phyloP scores from a whole-genome alignment of 1,139 yeast species.

The Chernovozyma aurita region DNA sequence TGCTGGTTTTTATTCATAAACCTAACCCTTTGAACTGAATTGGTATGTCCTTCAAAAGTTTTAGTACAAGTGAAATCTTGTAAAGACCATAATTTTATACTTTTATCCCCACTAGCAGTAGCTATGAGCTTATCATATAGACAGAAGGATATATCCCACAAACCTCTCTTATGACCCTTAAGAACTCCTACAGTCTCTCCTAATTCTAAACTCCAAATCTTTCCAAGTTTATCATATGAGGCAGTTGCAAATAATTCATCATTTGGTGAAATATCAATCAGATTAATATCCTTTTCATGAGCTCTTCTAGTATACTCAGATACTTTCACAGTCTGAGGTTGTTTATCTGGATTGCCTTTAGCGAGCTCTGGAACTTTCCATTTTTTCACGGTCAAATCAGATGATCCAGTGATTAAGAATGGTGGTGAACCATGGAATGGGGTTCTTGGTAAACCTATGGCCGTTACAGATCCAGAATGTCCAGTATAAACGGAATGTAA shows the following conservation, averaged over 20 bases:
- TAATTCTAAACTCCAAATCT: slow-evolving; percentile 75
- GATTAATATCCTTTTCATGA: slow-evolving; percentile 92
- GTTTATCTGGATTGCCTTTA: too few species aligned
- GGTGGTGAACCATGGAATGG: slow-evolving; percentile 53
- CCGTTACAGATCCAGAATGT: slow-evolving; percentile 83
- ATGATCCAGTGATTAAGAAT: slow-evolving; percentile 79
- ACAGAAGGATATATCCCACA: slow-evolving; percentile 87
- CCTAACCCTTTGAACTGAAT: slow-evolving; percentile 79
- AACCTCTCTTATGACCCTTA: slow-evolving; percentile 88
- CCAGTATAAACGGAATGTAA: slow-evolving; percentile 68
- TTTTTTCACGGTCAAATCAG: slow-evolving; percentile 84
- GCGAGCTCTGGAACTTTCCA: slow-evolving; percentile 75
- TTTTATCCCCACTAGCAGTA: slow-evolving; percentile 88
- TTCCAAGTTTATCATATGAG: slow-evolving; percentile 89
- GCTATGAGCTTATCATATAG: slow-evolving; percentile 69
- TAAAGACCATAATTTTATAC: slow-evolving; percentile 85
- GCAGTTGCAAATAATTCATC: slow-evolving; percentile 89
- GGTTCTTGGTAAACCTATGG: slow-evolving; percentile 69
- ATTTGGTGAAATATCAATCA: slow-evolving; percentile 83
- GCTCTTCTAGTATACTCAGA: slow-evolving; percentile 91
- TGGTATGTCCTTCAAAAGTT: slow-evolving; percentile 93
- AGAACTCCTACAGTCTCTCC: slow-evolving; percentile 86
- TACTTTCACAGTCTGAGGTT: slow-evolving; percentile 31
- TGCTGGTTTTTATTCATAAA: slow-evolving; percentile 67
- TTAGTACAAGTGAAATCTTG: slow-evolving; percentile 68